phyloP scores from a whole-genome alignment of 2,329 filamentous ascomycete species.

The Knoxdaviesia capensis region DNA sequence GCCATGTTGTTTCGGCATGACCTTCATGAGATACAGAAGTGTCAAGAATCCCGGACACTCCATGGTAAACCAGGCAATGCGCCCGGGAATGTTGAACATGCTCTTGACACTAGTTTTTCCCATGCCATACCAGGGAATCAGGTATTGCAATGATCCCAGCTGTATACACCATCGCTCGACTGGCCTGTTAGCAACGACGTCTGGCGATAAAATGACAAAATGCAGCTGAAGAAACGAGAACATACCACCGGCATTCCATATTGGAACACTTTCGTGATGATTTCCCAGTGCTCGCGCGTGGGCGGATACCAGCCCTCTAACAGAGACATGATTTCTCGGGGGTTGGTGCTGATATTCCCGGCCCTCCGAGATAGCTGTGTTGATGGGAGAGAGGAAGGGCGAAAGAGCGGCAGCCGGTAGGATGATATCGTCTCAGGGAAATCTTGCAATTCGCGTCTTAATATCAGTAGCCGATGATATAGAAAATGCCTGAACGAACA shows the following conservation, averaged over 20 bases:
- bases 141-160: conserved; percentile 57
- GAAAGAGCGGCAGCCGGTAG: no score
- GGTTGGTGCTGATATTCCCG: no score
- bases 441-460: no score
- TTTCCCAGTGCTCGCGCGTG: conserved; percentile 34
- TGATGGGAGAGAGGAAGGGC: no score
- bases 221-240: background rate
- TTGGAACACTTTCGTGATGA: conserved; percentile 29
- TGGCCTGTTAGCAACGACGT: conserved; percentile 4
- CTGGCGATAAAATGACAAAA: conserved; percentile 1
- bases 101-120: conserved; percentile 73
- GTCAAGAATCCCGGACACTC: conserved; percentile 61
- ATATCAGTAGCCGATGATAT: no score
- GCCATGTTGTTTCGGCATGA: conserved; percentile 37
- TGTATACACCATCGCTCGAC: conserved; percentile 14
- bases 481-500: no score
- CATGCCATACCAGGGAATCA: conserved; percentile 65
- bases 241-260: conserved; percentile 30
- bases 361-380: no score
- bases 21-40: conserved; percentile 59
- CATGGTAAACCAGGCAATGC: conserved; percentile 75
- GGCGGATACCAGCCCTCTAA: conserved; percentile 36
- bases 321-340: conserved; percentile 18
- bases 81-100: conserved; percentile 69
- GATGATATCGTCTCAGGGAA: no score